Percentiles rank a stretch among this genome's conserved stretches.
phyloP scores from a whole-genome alignment of 2,329 filamentous ascomycete genomes.

The Chaetothyriales sp. region DNA sequence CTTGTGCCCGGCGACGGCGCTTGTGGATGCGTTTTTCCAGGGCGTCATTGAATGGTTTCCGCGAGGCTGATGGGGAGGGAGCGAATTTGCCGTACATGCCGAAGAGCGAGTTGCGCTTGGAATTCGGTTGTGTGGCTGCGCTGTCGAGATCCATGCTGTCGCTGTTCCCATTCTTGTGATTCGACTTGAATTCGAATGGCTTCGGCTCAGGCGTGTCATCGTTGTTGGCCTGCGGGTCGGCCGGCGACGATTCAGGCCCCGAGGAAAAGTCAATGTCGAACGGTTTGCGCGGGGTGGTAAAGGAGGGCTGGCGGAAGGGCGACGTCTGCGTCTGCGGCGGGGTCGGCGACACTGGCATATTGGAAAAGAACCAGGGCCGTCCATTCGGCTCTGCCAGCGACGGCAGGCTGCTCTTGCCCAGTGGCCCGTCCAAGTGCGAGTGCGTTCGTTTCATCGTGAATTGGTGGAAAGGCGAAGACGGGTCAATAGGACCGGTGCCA shows the following conservation, averaged over 20 bases:
- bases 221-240: conserved; percentile 28
- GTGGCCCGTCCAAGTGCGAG: conserved; percentile 30
- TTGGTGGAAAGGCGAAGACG: conserved; percentile 33
- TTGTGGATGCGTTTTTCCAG: conserved; percentile 34
- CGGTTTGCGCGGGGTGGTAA: conserved; percentile 34
- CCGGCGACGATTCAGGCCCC: conserved; percentile 31
- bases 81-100: conserved; percentile 29
- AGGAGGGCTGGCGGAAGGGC: conserved; percentile 28
- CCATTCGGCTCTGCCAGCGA: conserved; percentile 35
- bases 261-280: conserved; percentile 34
- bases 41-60: conserved; percentile 32
- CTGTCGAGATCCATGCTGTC: conserved; percentile 12
- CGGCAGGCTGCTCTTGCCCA: conserved; percentile 27
- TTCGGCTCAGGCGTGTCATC: conserved; percentile 33
- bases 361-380: conserved; percentile 36
- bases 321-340: conserved; percentile 13
- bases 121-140: conserved; percentile 12
- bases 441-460: conserved; percentile 34
- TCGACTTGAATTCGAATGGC: conserved; percentile 10
- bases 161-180: neutral
- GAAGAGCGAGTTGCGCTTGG: conserved; percentile 27
- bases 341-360: conserved; percentile 20
- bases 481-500: conserved; percentile 31
- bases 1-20: conserved; percentile 32
- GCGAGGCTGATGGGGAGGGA: conserved; percentile 45